Conservation (phyloP, 83 land plant species). For the Thuja plicata region DNA sequence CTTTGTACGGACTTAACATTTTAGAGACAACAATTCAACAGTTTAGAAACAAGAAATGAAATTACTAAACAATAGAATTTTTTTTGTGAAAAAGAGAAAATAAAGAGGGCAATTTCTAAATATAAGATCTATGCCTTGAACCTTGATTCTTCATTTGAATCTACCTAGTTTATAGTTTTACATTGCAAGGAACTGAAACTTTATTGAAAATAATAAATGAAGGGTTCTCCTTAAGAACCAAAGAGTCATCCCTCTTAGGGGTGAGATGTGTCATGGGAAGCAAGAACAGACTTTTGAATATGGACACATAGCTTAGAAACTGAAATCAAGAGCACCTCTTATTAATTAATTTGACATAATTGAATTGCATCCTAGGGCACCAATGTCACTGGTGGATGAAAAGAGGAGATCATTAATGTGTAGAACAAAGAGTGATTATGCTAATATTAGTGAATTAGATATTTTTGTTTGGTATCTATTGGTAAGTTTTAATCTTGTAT, state of each 20-base stretch:
- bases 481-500: neutral
- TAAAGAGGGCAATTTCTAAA: no score
- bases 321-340: neutral
- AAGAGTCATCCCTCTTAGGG: no score
- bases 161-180: neutral
- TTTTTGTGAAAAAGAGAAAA: no score
- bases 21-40: no score
- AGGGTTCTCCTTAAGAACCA: no score
- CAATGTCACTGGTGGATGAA: neutral
- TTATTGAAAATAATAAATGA: neutral
- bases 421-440: neutral
- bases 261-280: no score
- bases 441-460: neutral
- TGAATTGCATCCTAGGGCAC: neutral
- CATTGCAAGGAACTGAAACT: neutral
- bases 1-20: no score
- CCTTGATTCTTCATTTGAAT: no score
- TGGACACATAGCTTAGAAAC: neutral
- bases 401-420: neutral
- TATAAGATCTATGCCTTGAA: no score
- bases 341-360: neutral
- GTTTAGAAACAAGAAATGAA: no score
- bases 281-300: no score
- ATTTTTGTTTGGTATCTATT: neutral
- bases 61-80: no score